Conservation (phyloP, 306 rosid genomes). For the Ammopiptanthus mongolicus region DNA sequence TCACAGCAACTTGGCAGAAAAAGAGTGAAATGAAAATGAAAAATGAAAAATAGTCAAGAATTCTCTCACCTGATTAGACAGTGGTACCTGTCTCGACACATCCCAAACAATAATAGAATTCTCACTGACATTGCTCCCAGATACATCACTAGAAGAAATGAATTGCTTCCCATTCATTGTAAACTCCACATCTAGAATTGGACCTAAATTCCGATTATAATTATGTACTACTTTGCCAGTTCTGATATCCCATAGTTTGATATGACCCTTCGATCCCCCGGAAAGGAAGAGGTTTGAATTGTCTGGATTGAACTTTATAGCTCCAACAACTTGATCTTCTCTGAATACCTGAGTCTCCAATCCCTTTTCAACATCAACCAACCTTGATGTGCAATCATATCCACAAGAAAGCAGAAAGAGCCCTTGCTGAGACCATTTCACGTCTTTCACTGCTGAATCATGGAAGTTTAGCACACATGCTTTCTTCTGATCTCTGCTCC, state of each 20-base stretch:
- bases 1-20: neutral
- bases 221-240: conserved; percentile 53
- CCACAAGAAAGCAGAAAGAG: conserved; percentile 75
- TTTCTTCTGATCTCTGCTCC: conserved; percentile 78
- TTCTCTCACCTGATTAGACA: conserved; percentile 76
- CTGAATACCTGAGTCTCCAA: conserved; percentile 55
- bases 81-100: conserved; percentile 66
- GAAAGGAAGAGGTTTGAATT: conserved; percentile 65
- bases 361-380: conserved; percentile 81
- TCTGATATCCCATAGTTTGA: conserved; percentile 81
- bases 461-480: conserved; percentile 54
- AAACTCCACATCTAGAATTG: conserved; percentile 85
- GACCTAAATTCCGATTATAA: conserved; percentile 60
- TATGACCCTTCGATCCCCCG: conserved; percentile 76
- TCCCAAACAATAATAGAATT: conserved; percentile 90
- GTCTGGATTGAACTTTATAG: conserved; percentile 66
- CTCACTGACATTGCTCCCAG: conserved; percentile 68
- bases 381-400: conserved; percentile 71
- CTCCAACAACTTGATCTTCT: conserved; percentile 72
- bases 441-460: conserved; percentile 72
- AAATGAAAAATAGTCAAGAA: neutral
- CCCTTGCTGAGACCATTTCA: conserved; percentile 76
- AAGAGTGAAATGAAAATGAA: neutral
- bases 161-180: conserved; percentile 56
- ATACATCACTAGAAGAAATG: conserved; percentile 75